phyloP scores from a whole-genome alignment of 2,329 filamentous ascomycete genomes.

The Monosporascus cannonballus region DNA sequence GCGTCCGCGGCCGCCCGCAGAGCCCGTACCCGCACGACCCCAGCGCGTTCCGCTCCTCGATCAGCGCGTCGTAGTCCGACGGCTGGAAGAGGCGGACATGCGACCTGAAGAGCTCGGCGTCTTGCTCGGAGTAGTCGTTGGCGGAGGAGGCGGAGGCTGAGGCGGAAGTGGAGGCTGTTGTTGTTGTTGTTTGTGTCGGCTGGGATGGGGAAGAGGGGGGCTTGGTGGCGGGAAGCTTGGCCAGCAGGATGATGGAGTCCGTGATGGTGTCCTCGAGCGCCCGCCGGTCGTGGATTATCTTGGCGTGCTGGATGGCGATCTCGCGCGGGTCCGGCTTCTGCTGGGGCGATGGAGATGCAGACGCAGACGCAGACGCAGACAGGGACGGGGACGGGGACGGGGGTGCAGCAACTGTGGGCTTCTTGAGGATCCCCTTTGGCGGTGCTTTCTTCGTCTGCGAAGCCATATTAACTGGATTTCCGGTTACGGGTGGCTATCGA shows the following conservation, averaged over 20 bases:
- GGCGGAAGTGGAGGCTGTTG: conserved; percentile 10
- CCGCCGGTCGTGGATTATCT: conserved; percentile 76
- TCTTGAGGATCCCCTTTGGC: conserved; percentile 58
- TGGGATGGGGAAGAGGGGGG: conserved; percentile 12
- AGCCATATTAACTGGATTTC: conserved; percentile 34
- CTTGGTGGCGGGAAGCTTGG: conserved; percentile 46
- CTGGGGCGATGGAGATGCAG: conserved; percentile 24
- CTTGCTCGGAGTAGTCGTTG: conserved; percentile 49
- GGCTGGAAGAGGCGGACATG: conserved; percentile 73
- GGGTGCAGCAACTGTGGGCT: conserved; percentile 32
- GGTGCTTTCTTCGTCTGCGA: conserved; percentile 24
- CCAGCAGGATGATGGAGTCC: conserved; percentile 63
- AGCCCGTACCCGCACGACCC: conserved; percentile 77
- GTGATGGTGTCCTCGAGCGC: conserved; percentile 70
- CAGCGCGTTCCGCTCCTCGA: conserved; percentile 83
- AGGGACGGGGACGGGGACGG: conserved; percentile 32
- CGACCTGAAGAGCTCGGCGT: conserved; percentile 54
- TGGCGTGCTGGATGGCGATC: conserved; percentile 76
- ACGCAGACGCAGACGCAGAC: conserved; percentile 5
- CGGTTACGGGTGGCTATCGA: too few relatives aligned
- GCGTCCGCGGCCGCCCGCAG: conserved; percentile 60
- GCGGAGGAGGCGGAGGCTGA: conserved; percentile 7
- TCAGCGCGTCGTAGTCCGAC: conserved; percentile 80
- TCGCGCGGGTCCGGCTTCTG: conserved; percentile 42
- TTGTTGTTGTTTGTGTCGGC: conserved; percentile 2